These are phyloP conservation scores for Schoenoplectus triqueter DNA, from an alignment of 202 grass and related monocot genomes.

Conservation along the genomic window DNA sequence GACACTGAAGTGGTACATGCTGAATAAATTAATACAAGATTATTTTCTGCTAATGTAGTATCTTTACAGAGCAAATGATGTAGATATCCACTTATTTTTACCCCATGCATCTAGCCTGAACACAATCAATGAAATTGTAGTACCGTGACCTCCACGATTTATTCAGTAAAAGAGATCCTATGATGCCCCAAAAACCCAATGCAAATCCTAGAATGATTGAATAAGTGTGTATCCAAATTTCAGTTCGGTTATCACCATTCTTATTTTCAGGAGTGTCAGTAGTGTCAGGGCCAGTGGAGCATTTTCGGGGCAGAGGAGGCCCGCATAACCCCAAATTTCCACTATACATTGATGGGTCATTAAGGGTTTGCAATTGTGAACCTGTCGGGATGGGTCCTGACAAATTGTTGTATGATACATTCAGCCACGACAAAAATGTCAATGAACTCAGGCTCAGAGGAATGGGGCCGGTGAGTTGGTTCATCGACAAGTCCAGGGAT, in stretches of 20 bases:
- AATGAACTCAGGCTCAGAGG: slow-evolving; percentile 64
- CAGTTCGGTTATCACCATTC: background rate
- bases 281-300: background rate
- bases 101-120: slow-evolving; percentile 33
- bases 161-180: slow-evolving; percentile 42
- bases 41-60: background rate
- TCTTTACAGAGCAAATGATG: background rate
- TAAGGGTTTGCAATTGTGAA: slow-evolving; percentile 53
- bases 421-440: slow-evolving; percentile 48
- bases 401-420: slow-evolving; percentile 75
- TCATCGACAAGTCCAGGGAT: slow-evolving; percentile 66
- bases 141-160: slow-evolving; percentile 26
- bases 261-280: background rate
- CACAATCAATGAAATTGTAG: slow-evolving; percentile 47
- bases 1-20: background rate
- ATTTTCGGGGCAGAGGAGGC: slow-evolving; percentile 18
- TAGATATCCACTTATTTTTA: background rate
- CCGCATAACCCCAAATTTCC: slow-evolving; percentile 58
- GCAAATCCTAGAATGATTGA: slow-evolving; percentile 46
- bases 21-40: background rate
- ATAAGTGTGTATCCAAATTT: slow-evolving; percentile 36
- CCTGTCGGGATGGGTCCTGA: slow-evolving; percentile 51
- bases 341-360: slow-evolving; percentile 46
- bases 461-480: slow-evolving; percentile 56
- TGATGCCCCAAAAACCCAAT: slow-evolving; percentile 56